These are phyloP conservation scores for Boletus rubescentipes DNA, from an alignment of 768 basidiomycete species.

Conservation along the genomic window DNA sequence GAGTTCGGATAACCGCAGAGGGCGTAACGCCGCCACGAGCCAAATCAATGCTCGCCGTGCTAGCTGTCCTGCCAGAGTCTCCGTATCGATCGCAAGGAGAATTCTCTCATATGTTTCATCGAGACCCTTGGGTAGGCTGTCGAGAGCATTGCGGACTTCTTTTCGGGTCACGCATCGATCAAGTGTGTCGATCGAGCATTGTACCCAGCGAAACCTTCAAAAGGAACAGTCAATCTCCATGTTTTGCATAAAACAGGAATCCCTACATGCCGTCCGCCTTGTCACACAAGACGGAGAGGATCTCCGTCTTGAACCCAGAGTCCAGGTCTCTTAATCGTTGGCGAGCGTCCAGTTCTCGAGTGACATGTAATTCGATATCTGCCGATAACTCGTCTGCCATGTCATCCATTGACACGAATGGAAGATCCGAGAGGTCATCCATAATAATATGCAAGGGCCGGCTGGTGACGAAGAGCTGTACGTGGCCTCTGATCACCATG, in stretches of 20 bases:
- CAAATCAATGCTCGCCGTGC: background rate
- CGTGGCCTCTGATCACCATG: background rate
- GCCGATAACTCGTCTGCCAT: background rate
- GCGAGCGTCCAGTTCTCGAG: background rate
- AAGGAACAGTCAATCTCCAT: background rate
- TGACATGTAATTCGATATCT: background rate
- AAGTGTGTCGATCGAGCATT: conserved; percentile 2
- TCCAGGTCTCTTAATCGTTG: background rate
- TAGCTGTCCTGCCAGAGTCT: background rate
- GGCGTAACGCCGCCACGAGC: conserved; percentile 4
- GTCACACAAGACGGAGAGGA: background rate
- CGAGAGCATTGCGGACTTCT: background rate
- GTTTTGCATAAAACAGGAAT: no score
- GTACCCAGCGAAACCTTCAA: conserved; percentile 2
- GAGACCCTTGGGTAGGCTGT: background rate
- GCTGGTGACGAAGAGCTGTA: background rate
- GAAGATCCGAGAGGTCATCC: background rate
- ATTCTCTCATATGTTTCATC: conserved; percentile 7
- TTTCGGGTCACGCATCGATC: background rate
- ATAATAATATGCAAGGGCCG: background rate
- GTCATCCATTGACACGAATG: conserved; percentile 1
- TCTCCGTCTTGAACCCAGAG: background rate
- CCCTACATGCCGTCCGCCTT: conserved; percentile 2
- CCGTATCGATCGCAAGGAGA: background rate
- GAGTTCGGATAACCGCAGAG: background rate